These are phyloP conservation scores for Tuber borchii DNA, from an alignment of 495 filamentous ascomycete genomes.

Conservation along the genomic window DNA sequence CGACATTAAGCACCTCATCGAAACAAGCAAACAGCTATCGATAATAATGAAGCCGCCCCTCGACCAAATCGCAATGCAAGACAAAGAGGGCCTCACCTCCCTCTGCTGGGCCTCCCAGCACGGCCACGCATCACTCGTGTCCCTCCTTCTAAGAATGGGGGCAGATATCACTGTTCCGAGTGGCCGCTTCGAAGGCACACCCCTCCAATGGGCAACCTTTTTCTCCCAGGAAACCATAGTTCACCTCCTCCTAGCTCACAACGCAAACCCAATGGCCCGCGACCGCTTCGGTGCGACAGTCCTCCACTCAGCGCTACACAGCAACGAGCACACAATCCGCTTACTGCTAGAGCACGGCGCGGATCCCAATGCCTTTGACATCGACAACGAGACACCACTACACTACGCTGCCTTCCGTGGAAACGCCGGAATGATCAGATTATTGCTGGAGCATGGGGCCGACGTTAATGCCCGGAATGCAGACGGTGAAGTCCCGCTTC, in stretches of 20 bases:
- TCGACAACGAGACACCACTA: constrained; percentile 6
- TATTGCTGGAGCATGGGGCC: constrained; percentile 14
- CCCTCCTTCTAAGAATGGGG: not conserved
- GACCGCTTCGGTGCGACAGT: not conserved
- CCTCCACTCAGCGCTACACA: not conserved
- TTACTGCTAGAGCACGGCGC: constrained; percentile 5
- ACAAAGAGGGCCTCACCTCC: constrained; percentile 10
- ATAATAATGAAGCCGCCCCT: constrained; percentile 6
- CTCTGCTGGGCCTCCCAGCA: constrained; percentile 2
- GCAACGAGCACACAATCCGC: not conserved
- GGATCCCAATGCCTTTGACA: not conserved
- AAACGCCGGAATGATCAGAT: constrained; percentile 5
- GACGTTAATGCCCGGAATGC: constrained; percentile 2
- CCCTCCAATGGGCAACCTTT: not conserved
- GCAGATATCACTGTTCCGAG: not conserved
- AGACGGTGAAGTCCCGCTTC: constrained; percentile 11
- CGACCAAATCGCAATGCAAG: constrained; percentile 7
- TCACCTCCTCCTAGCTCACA: not conserved
- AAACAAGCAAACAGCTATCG: constrained; percentile 7
- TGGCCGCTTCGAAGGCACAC: not conserved
- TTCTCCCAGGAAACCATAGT: constrained; percentile 4
- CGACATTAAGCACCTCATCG: constrained; percentile 10
- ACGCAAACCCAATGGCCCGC: not conserved
- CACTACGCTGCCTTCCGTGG: constrained; percentile 20
- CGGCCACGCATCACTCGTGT: not conserved